Evolutionary conservation across 805 yeast genomes (phyloP).

Genomic region (Myxozyma neotropica): DNA sequence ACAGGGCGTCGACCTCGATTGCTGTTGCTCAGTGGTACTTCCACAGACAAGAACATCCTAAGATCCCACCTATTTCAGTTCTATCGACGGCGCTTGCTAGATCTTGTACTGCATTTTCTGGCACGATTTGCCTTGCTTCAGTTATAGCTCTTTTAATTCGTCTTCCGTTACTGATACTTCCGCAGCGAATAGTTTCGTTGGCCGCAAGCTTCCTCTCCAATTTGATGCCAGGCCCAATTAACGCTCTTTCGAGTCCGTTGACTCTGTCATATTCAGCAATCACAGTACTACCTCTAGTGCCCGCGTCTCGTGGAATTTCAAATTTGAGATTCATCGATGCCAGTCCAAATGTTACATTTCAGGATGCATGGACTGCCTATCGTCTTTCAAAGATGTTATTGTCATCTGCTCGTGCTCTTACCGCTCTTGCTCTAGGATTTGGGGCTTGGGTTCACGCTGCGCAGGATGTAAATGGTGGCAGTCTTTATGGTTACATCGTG

Average conservation of each 20-base stretch:
- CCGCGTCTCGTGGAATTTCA: slow-evolving; percentile 40
- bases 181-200: slow-evolving; percentile 36
- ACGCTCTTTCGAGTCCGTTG: slow-evolving; percentile 43
- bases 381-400: slow-evolving; percentile 45
- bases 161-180: slow-evolving; percentile 44
- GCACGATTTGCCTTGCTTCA: slow-evolving; percentile 44
- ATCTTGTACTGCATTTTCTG: slow-evolving; percentile 42
- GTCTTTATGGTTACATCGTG: slow-evolving; percentile 46
- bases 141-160: slow-evolving; percentile 41
- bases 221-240: slow-evolving; percentile 39
- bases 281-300: slow-evolving; percentile 40
- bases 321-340: slow-evolving; percentile 28
- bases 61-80: slow-evolving; percentile 31
- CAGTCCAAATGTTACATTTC: slow-evolving; percentile 27
- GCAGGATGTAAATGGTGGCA: slow-evolving; percentile 40
- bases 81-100: slow-evolving; percentile 37
- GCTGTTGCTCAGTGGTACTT: slow-evolving; percentile 48
- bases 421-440: slow-evolving; percentile 44
- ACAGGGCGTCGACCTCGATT: slow-evolving; percentile 42
- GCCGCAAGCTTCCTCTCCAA: slow-evolving; percentile 37
- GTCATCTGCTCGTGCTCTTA: slow-evolving; percentile 43
- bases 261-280: slow-evolving; percentile 45
- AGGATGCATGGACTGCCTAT: slow-evolving; percentile 42
- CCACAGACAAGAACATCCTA: slow-evolving; percentile 37
- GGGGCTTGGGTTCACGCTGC: slow-evolving; percentile 49